Base-by-base conservation (phyloP, 2,329 filamentous ascomycete genomes). In the Claviceps fusiformis region DNA sequence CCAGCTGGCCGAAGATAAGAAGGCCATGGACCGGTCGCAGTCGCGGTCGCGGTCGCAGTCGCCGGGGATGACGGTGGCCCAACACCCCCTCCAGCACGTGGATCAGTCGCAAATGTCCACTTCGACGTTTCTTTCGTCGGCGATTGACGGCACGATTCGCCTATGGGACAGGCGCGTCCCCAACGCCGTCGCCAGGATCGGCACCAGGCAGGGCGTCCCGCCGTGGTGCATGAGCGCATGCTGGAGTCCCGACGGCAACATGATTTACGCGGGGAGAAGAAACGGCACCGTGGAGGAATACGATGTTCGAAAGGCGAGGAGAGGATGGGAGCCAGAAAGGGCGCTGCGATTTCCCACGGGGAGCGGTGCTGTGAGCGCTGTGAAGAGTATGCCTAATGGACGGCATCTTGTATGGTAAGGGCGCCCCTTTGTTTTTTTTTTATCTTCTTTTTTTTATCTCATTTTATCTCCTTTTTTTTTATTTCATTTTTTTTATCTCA, bases 171-270 rank as follows among this genome's bases (percentile, higher is more conserved):
- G 85, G 3, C 83, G 93, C 24, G 81, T 87, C 59, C 80, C 80
- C 1, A 79, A 85, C 41, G 86, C 92, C 0, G 77, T 95, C 1
- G 90, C 93, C 3, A 82, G 85, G 33, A 92, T 97, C 55, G 76
- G 78, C 1, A 88, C 87, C 19, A 77, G 83, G 11, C 80, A 82
- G 11, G 83, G 83, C 19, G 87, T 89, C 0, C 92, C 93, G 1
- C 93, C 92, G 0, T 98, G 92, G 92, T 97, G 92, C 69, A 96
- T 95, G 83, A 91, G 89, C 61, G 89, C 90, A 0, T 95, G 90
- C 72, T 98, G 93, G 93, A 92, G 87, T 54, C 90, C 90, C 0
- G 88, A 96, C 67, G 93, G 93, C 15, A 97, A 97, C 70, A 89
- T 82, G 69, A 91, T 98, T 63, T 98, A 95, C 70, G 91, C 87